phyloP scores from a whole-genome alignment of 805 yeast species.

The Blastobotrys parvus region DNA sequence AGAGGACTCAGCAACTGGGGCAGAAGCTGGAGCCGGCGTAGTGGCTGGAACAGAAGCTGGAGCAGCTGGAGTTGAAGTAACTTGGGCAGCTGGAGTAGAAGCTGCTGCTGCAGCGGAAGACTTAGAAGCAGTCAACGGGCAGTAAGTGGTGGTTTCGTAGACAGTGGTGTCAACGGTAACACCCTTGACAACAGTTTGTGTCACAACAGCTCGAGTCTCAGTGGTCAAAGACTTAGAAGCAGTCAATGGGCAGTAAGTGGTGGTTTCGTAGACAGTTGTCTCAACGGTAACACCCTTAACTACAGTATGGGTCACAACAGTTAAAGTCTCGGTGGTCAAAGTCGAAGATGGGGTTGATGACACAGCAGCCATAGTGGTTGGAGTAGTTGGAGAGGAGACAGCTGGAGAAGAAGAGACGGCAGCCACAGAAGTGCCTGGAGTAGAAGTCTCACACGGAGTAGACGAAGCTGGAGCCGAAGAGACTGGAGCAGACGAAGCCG shows the following conservation, averaged over 20 bases:
- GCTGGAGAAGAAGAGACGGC: conserved; percentile 4
- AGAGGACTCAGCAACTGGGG: conserved; percentile 2
- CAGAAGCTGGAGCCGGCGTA: conserved; percentile 1
- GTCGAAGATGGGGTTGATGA: background rate
- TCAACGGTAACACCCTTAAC: conserved; percentile 1
- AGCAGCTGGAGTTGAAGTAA: conserved; percentile 2
- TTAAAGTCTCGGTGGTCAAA: background rate
- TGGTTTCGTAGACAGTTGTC: background rate
- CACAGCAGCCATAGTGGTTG: conserved; percentile 4
- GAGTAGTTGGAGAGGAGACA: conserved; percentile 1
- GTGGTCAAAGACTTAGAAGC: conserved; percentile 1
- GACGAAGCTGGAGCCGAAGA: conserved; percentile 2
- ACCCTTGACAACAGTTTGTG: conserved; percentile 1
- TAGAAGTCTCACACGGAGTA: conserved; percentile 1
- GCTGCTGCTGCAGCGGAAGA: conserved; percentile 1
- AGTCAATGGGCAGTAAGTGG: conserved; percentile 3
- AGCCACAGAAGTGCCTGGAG: conserved; percentile 2
- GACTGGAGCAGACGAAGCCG: conserved; percentile 3
- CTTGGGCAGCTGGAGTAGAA: conserved; percentile 1
- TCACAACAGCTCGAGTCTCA: background rate
- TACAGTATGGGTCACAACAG: conserved; percentile 1
- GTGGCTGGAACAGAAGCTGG: background rate
- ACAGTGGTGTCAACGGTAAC: background rate
- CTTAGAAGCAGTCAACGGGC: background rate
- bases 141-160: background rate